These are phyloP conservation scores for Pyrenophora tritici-repentis DNA, from an alignment of 2,329 filamentous ascomycete species.

Conservation along the genomic window DNA sequence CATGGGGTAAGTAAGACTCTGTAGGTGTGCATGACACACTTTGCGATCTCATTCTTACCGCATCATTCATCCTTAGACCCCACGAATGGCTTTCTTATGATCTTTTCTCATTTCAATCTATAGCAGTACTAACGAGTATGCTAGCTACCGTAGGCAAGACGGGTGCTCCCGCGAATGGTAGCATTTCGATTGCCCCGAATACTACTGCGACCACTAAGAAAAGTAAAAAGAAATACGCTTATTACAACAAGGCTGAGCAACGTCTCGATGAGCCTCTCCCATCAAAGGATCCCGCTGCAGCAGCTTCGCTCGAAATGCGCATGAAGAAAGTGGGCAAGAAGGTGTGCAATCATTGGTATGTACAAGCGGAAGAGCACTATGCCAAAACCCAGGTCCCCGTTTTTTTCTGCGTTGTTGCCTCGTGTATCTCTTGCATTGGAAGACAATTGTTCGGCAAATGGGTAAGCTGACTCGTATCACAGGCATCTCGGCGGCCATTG, in stretches of 20 bases:
- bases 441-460: too few relatives aligned
- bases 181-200: conserved; percentile 45
- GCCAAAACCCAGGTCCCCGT: too few relatives aligned
- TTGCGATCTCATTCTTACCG: too few relatives aligned
- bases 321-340: conserved; percentile 40
- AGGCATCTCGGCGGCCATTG: conserved; percentile 47
- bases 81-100: too few relatives aligned
- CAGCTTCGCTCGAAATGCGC: conserved; percentile 34
- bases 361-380: not conserved
- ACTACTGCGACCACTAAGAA: conserved; percentile 21
- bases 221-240: conserved; percentile 44
- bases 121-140: conserved; percentile 21
- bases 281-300: conserved; percentile 31
- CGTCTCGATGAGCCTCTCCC: conserved; percentile 50
- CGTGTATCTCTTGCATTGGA: too few relatives aligned
- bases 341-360: conserved; percentile 41
- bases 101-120: too few relatives aligned
- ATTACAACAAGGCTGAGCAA: conserved; percentile 51
- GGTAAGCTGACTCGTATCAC: not conserved
- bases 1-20: conserved; percentile 20
- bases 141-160: conserved; percentile 52
- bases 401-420: too few relatives aligned
- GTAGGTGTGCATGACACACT: not conserved
- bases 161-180: conserved; percentile 34
- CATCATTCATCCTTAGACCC: too few relatives aligned